Evolutionary conservation across 2,329 filamentous ascomycete genomes (phyloP).

Genomic region (Daldinia sp.): DNA sequence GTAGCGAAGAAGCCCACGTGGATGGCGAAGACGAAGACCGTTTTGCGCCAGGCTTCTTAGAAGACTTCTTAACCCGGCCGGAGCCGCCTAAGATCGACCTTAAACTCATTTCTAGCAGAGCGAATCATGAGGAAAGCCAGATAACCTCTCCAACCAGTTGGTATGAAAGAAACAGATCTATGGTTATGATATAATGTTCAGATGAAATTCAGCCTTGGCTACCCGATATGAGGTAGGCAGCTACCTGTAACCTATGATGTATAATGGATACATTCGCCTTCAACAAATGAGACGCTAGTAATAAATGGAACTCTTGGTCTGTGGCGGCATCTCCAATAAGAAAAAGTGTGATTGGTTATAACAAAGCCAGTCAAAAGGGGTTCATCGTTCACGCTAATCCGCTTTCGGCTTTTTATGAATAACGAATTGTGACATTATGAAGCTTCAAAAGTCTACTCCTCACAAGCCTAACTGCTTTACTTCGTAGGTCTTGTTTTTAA

Average conservation of each 20-base stretch:
- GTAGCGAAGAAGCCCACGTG: conserved; percentile 45
- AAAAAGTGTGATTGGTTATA: conserved; percentile 21
- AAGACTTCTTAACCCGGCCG: conserved; percentile 52
- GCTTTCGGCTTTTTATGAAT: conserved; percentile 35
- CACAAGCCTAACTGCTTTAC: conserved; percentile 1
- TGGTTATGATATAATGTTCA: background rate
- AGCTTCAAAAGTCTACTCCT: conserved; percentile 34
- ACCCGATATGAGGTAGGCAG: background rate
- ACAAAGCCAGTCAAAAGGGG: conserved; percentile 6
- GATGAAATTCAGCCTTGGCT: conserved; percentile 2
- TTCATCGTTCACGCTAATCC: conserved; percentile 20
- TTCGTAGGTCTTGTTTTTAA: conserved; percentile 6
- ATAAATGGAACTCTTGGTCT: background rate
- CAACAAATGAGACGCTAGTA: conserved; percentile 16
- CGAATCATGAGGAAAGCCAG: conserved; percentile 43
- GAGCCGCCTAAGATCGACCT: conserved; percentile 51
- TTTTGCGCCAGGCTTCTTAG: conserved; percentile 45
- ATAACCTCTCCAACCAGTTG: background rate
- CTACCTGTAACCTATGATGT: background rate
- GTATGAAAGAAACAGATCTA: background rate
- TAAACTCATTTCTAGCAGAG: conserved; percentile 47
- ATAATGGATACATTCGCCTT: background rate
- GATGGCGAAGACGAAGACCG: conserved; percentile 36
- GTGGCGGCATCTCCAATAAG: conserved; percentile 1
- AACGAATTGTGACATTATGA: conserved; percentile 34